These are phyloP conservation scores for Excoecaria agallocha DNA, from an alignment of 345 rosid genomes.

Conservation along the genomic window DNA sequence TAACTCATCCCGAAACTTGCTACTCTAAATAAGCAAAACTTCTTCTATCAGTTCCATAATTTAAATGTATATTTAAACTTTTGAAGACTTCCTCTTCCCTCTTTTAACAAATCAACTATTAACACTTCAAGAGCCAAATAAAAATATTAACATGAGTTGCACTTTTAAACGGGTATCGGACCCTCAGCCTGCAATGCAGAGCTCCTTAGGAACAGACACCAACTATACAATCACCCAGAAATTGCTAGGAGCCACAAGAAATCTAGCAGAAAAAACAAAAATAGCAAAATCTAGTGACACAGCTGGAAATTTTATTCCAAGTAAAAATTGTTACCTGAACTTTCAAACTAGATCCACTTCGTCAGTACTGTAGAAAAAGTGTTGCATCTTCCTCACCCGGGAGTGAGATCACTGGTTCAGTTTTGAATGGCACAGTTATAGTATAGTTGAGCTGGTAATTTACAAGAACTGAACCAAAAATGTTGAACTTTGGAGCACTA, in stretches of 20 bases:
- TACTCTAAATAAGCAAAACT: background rate
- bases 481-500: slow-evolving; percentile 72
- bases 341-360: slow-evolving; percentile 15
- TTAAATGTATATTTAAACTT: background rate
- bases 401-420: slow-evolving; percentile 18
- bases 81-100: background rate
- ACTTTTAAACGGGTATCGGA: background rate
- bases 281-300: background rate
- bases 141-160: background rate
- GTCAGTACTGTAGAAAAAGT: slow-evolving; percentile 30
- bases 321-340: slow-evolving; percentile 30
- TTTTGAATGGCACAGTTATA: slow-evolving; percentile 56
- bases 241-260: background rate
- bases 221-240: background rate
- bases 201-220: background rate
- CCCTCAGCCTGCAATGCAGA: background rate
- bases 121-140: background rate
- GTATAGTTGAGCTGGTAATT: slow-evolving; percentile 70
- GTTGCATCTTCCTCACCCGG: slow-evolving; percentile 23
- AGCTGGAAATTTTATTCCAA: background rate
- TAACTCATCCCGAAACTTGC: background rate
- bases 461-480: slow-evolving; percentile 66
- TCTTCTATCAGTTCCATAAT: too few species aligned
- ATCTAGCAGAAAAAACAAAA: background rate
- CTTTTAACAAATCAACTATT: background rate